Evolutionary conservation across 352 stramenopile genomes (phyloP), one percentile per base, ranked within the genome.

Genomic region (Globisporangium ultimum): DNA sequence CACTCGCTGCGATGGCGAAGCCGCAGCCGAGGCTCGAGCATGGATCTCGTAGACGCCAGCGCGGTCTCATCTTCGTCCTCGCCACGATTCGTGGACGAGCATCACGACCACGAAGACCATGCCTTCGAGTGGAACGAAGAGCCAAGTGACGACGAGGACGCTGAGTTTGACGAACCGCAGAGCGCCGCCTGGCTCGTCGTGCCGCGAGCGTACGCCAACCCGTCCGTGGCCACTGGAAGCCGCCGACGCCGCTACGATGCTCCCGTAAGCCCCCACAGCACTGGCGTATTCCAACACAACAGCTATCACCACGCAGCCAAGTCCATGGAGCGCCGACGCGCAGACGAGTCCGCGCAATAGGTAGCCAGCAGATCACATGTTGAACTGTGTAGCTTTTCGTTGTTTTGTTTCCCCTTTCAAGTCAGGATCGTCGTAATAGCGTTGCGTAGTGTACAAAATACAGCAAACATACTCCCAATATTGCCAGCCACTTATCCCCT

Each of bases 1-100:
- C 78, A 81, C 72, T 81, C 63, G 46, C 68, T 77, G 48, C 70
- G 67, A 32, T 83, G 74, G 74, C 64, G 74, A 14, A 79, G 70
- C 55, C 74, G 72, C 43, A 83, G 72, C 49, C 76, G 76, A 58
- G 81, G 74, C 59, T 67, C 68, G 36, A 87, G 74, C 64, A 61
- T 71, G 14, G 72, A 83, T 36, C 40, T 53, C 3, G 20, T 66
- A 55, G 60, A 72, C 40, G 24, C 24, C 24, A 28, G 24, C 24
- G 24, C 24, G 24, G 24, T 28, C 24, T 28, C 24, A 28, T 28
- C 24, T 28, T 28, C 24, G 24, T 28, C 24, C 24, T 28, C 24
- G 24, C 24, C 24, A 28, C 24, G 24, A 5, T 28, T 28, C 24
- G 24, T 28, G 24, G 24, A 28, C 24, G 24, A 28, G 24, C 24